phyloP scores from a whole-genome alignment of 192 early-diverging fungal genomes.

The Lobosporangium transversale region DNA sequence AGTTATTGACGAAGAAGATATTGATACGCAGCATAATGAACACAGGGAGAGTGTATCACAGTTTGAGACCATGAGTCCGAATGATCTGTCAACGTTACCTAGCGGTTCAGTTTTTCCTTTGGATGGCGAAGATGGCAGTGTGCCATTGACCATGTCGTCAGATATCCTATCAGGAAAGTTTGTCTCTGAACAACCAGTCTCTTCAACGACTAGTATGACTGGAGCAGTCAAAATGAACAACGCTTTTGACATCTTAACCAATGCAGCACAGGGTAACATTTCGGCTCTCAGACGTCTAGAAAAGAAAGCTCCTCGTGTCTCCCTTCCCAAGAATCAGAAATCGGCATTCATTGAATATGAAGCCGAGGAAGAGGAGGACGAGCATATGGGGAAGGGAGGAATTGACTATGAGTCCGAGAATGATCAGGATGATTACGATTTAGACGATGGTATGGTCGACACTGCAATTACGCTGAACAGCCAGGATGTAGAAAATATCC shows the following conservation, averaged over 20 bases:
- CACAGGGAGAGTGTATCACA: slow-evolving; percentile 4
- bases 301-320: slow-evolving; percentile 14
- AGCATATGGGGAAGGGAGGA: slow-evolving; percentile 51
- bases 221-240: background rate
- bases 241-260: slow-evolving; percentile 26
- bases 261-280: background rate
- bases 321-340: slow-evolving; percentile 18
- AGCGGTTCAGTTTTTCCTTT: too few relatives aligned
- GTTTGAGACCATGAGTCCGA: too few relatives aligned
- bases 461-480: slow-evolving; percentile 4
- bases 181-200: background rate
- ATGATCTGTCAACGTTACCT: too few relatives aligned
- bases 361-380: slow-evolving; percentile 54
- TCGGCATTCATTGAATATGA: slow-evolving; percentile 52
- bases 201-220: background rate
- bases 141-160: background rate
- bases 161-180: background rate
- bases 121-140: background rate
- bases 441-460: slow-evolving; percentile 46
- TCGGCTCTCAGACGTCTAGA: slow-evolving; percentile 10
- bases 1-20: slow-evolving; percentile 2
- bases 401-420: slow-evolving; percentile 49
- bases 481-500: slow-evolving; percentile 33
- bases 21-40: slow-evolving; percentile 1
- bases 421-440: slow-evolving; percentile 44